phyloP scores from a whole-genome alignment of 805 yeast genomes.

The Nakazawaea holstii region DNA sequence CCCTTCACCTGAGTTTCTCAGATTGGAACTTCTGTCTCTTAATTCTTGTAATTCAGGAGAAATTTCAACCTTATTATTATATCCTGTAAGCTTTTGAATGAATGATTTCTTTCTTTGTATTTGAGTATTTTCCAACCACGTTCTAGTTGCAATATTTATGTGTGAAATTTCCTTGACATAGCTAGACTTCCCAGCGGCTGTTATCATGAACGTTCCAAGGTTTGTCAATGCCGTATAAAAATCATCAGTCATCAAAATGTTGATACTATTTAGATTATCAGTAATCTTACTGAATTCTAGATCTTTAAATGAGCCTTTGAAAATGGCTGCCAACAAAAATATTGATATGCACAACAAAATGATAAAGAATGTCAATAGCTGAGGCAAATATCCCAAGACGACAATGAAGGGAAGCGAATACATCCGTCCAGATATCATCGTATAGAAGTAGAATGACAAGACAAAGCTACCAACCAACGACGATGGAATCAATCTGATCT shows the following conservation, averaged over 20 bases:
- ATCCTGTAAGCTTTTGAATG: conserved; percentile 16
- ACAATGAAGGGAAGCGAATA: conserved; percentile 50
- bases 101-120: not conserved
- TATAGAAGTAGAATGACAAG: conserved; percentile 38
- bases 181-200: conserved; percentile 63
- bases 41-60: conserved; percentile 24
- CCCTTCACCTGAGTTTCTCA: conserved; percentile 5
- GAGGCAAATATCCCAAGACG: conserved; percentile 61
- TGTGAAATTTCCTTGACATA: conserved; percentile 55
- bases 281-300: conserved; percentile 28
- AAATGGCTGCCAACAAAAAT: conserved; percentile 52
- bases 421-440: conserved; percentile 35
- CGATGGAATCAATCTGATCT: conserved; percentile 60
- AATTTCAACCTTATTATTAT: conserved; percentile 17
- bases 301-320: conserved; percentile 39
- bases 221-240: conserved; percentile 58
- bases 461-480: conserved; percentile 51
- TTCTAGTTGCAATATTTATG: conserved; percentile 40
- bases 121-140: conserved; percentile 44
- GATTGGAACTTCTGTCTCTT: conserved; percentile 8
- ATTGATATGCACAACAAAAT: conserved; percentile 47
- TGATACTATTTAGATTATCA: conserved; percentile 28
- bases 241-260: conserved; percentile 49
- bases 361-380: conserved; percentile 46
- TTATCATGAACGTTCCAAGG: conserved; percentile 56